Evolutionary conservation across 768 basidiomycete species (phyloP).

Genomic region (Lentinula aciculospora): DNA sequence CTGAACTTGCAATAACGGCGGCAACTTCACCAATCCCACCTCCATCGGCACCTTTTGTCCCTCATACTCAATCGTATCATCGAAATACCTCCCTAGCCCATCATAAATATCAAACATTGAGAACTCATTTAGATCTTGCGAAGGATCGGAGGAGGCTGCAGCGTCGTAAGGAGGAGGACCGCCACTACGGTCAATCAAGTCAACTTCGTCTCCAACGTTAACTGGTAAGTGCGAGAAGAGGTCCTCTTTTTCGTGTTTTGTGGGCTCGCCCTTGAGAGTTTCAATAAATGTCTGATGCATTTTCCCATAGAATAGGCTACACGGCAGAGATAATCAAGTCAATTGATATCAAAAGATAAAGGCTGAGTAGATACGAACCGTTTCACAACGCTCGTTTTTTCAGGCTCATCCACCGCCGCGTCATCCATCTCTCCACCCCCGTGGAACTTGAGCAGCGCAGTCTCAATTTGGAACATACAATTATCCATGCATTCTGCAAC

Average conservation of each 20-base stretch:
- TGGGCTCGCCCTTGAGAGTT: constrained; percentile 23
- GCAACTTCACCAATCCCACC: constrained; percentile 77
- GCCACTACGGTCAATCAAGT: background rate
- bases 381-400: constrained; percentile 77
- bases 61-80: constrained; percentile 83
- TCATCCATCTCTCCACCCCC: constrained; percentile 27
- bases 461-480: constrained; percentile 98
- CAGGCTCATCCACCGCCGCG: constrained; percentile 36
- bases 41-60: constrained; percentile 87
- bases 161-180: background rate
- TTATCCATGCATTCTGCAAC: constrained; percentile 99
- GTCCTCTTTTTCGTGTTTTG: constrained; percentile 74
- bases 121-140: background rate
- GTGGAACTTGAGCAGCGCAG: constrained; percentile 76
- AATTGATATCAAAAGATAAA: background rate
- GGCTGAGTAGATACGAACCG: constrained; percentile 36
- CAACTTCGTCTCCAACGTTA: constrained; percentile 66
- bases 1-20: constrained; percentile 91
- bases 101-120: constrained; percentile 86
- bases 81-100: constrained; percentile 86
- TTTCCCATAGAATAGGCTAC: constrained; percentile 81
- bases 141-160: background rate
- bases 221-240: constrained; percentile 92
- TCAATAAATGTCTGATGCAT: constrained; percentile 51
- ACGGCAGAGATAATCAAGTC: background rate